Evolutionary conservation across 2,329 filamentous ascomycete species (phyloP).

Genomic region (Aspergillus udagawae): DNA sequence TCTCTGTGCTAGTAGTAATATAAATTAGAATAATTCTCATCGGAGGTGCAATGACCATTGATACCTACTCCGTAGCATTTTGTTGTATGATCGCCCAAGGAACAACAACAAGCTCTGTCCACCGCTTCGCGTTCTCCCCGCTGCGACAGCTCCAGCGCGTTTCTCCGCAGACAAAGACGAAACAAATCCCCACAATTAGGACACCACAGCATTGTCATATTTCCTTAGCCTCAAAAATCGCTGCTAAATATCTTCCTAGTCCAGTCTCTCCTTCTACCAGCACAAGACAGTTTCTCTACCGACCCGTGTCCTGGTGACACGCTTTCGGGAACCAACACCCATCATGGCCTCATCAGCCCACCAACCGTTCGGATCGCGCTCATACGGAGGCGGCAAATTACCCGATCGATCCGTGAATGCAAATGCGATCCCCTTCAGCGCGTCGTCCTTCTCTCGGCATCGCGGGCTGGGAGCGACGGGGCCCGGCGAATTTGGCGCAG

Average conservation of each 20-base stretch:
- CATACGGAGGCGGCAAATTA: conserved; percentile 51
- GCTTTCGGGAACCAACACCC: conserved; percentile 7
- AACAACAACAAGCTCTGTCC: not conserved
- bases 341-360: conserved; percentile 52
- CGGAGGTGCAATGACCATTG: not conserved
- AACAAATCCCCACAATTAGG: not conserved
- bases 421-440: conserved; percentile 43
- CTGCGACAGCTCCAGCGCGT: not conserved
- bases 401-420: conserved; percentile 44
- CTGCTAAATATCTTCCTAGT: not conserved
- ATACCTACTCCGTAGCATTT: not conserved
- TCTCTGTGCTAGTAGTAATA: not conserved
- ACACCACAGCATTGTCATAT: not conserved
- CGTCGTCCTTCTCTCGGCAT: conserved; percentile 41
- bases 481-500: conserved; percentile 24
- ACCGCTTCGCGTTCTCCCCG: not conserved
- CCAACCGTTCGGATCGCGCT: conserved; percentile 53
- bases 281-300: not conserved
- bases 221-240: not conserved
- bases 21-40: not conserved
- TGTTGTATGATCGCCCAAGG: not conserved
- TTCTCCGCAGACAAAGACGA: not conserved
- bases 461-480: conserved; percentile 28
- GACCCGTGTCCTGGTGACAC: conserved; percentile 2
- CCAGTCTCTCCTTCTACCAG: conserved; percentile 4